These are phyloP conservation scores for Chlorella vulgaris DNA, from an alignment of 139 green algal genomes.

Conservation along the genomic window DNA sequence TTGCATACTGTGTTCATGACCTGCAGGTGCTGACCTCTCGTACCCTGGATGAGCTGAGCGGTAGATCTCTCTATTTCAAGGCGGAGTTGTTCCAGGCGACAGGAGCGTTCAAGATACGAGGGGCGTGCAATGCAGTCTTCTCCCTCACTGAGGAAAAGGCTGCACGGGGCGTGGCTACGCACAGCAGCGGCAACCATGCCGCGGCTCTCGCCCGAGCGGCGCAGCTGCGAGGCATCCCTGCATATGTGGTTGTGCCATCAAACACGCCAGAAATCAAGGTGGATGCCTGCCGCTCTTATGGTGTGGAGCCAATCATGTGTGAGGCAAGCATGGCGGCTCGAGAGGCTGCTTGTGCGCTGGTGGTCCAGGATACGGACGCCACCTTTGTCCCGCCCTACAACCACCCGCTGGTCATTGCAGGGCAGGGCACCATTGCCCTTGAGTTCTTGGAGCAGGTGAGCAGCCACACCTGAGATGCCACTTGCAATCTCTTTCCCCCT, in stretches of 20 bases:
- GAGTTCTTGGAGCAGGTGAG: slow-evolving; percentile 85
- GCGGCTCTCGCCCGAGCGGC: slow-evolving; percentile 62
- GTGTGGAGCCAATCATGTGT: slow-evolving; percentile 63
- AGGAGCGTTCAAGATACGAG: slow-evolving; percentile 74
- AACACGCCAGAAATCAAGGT: slow-evolving; percentile 73
- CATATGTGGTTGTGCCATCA: slow-evolving; percentile 75
- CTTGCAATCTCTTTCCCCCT: too few relatives aligned
- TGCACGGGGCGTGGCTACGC: slow-evolving; percentile 64
- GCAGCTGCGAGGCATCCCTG: slow-evolving; percentile 62
- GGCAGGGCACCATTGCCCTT: slow-evolving; percentile 85
- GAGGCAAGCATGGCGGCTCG: slow-evolving; percentile 69
- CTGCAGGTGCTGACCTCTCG: slow-evolving; percentile 52
- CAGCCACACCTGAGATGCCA: background rate
- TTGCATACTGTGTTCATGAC: too few relatives aligned
- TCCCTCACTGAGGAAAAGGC: slow-evolving; percentile 55
- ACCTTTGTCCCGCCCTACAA: slow-evolving; percentile 84
- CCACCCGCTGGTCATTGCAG: slow-evolving; percentile 66
- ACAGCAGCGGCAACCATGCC: slow-evolving; percentile 79
- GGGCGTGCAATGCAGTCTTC: slow-evolving; percentile 74
- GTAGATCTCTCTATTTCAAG: slow-evolving; percentile 70
- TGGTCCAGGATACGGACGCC: slow-evolving; percentile 64
- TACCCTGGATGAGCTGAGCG: slow-evolving; percentile 46
- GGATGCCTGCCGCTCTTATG: slow-evolving; percentile 65
- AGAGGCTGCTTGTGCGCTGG: slow-evolving; percentile 47
- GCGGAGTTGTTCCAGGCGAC: slow-evolving; percentile 73